Percentiles rank a stretch among this genome's conserved stretches.
phyloP scores from a whole-genome alignment of 1,284 basidiomycete genomes.

The Malassezia pachydermatis region DNA sequence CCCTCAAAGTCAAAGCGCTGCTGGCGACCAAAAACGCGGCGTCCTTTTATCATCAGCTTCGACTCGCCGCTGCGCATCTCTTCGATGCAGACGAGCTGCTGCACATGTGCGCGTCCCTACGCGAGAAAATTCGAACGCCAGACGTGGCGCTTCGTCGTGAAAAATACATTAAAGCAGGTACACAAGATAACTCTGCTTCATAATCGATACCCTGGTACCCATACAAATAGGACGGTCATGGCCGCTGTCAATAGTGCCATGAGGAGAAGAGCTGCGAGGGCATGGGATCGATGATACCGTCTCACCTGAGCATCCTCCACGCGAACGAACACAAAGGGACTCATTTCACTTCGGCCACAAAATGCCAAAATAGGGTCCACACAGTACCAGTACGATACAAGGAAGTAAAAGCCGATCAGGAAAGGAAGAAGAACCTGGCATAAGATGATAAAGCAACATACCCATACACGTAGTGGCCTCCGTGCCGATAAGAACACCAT shows the following conservation, averaged over 20 bases:
- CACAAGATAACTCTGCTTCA: constrained; percentile 42
- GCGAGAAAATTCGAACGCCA: constrained; percentile 1
- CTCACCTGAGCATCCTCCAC: constrained; percentile 86
- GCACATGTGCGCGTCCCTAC: constrained; percentile 29
- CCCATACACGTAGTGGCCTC: constrained; percentile 82
- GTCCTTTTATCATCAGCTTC: constrained; percentile 72
- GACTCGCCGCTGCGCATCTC: constrained; percentile 75
- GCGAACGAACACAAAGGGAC: constrained; percentile 77
- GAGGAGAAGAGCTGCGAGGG: constrained; percentile 64
- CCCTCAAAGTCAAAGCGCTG: constrained; percentile 70
- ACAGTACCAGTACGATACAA: constrained; percentile 90
- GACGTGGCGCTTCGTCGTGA: constrained; percentile 9
- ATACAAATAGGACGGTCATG: constrained; percentile 79
- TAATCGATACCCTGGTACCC: constrained; percentile 76
- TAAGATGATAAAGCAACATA: constrained; percentile 47
- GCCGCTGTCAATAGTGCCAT: constrained; percentile 61
- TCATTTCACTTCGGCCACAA: constrained; percentile 48
- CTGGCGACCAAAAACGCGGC: constrained; percentile 70
- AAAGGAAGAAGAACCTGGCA: constrained; percentile 67
- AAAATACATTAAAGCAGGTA: not conserved
- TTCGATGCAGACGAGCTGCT: constrained; percentile 84
- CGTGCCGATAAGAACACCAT: constrained; percentile 87
- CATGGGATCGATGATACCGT: constrained; percentile 73
- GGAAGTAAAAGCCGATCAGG: constrained; percentile 72
- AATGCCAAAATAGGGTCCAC: constrained; percentile 68